Evolutionary conservation across 2,329 filamentous ascomycete species (phyloP), one percentile per base, ranked within the genome.

Genomic region (Laburnicola sp.): DNA sequence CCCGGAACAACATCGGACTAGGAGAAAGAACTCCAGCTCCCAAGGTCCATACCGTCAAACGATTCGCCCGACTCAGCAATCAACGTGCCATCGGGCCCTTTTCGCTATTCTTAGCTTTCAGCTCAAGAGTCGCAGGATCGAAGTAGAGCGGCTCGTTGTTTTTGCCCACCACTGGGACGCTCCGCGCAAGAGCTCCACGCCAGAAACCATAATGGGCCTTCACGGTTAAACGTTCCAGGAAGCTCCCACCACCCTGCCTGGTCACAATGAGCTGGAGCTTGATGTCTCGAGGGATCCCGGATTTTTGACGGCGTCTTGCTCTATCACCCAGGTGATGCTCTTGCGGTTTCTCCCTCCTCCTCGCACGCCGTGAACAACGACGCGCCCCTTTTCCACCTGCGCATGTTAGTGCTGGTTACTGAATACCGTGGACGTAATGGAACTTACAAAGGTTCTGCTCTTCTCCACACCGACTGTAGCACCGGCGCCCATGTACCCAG

Each of bases 81-180:
- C 11, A n/a, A 16, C 21, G 43, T 45, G 11, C 43, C 43, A 35
- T 45, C 43, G 11, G 30, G 31, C 7, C 43, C 43, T 34, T 34
- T 37, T 21, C 22, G 11, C 32, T 32, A 22, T 11, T 27, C n/a
- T 45, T 16, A 8, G 32, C 16, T 32, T 37, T 37, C 4, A 25
- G 9, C 7, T 28, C 34, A 3, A 45, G 34, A 2, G 43, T 45
- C 4, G 9, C 22, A 35, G 34, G 43, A 22, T 45, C 43, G 16
- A 45, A 45, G n/a, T 36, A 45, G 30, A 45, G 34, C 22, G 30
- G 43, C 22, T 45, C 43, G n/a, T 45, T 21, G 30, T 45, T 45
- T 32, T 45, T 45, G 2, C 43, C 43, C 2, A 37, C 43, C 2
- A 45, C 43, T 10, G 43, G 43, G 8, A 45, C 25, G 16, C 32